These are phyloP conservation scores for Plantago major DNA, from an alignment of 257 asterid genomes.

Conservation along the genomic window DNA sequence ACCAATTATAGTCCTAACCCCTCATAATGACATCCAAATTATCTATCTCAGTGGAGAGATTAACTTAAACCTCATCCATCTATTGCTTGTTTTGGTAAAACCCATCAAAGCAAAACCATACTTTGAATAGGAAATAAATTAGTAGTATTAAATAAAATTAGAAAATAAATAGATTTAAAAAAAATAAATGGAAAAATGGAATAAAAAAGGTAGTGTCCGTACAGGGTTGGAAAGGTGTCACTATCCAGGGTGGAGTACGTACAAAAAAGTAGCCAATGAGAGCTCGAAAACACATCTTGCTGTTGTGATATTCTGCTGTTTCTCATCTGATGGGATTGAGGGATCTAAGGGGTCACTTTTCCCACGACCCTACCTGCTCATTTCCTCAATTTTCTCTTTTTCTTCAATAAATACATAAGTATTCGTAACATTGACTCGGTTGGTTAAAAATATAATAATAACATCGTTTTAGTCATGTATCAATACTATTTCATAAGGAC, in stretches of 20 bases:
- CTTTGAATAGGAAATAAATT: background rate
- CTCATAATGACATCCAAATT: background rate
- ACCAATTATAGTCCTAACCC: background rate
- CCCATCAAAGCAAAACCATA: constrained; percentile 20
- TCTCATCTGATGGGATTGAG: background rate
- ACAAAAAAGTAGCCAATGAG: constrained; percentile 32
- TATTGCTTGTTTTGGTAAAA: constrained; percentile 38
- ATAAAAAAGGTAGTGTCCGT: constrained; percentile 25
- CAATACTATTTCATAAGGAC: too few relatives aligned
- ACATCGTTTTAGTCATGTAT: too few relatives aligned
- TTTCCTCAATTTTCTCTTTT: background rate
- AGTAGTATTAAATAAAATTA: too few relatives aligned
- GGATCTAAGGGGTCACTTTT: constrained; percentile 7
- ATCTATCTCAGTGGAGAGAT: constrained; percentile 1
- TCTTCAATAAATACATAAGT: too few relatives aligned
- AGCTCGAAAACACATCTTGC: constrained; percentile 41
- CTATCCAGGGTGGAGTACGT: constrained; percentile 12
- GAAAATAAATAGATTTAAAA: background rate
- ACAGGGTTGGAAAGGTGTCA: constrained; percentile 35
- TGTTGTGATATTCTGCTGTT: constrained; percentile 17
- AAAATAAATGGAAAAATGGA: background rate
- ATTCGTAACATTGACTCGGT: too few relatives aligned
- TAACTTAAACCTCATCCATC: constrained; percentile 28
- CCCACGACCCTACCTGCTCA: background rate
- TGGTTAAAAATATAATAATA: too few relatives aligned